Percentiles rank a stretch among this genome's conserved stretches.
These are phyloP conservation scores for Trifolium subterraneum DNA, from an alignment of 306 rosid species.

Conservation along the genomic window DNA sequence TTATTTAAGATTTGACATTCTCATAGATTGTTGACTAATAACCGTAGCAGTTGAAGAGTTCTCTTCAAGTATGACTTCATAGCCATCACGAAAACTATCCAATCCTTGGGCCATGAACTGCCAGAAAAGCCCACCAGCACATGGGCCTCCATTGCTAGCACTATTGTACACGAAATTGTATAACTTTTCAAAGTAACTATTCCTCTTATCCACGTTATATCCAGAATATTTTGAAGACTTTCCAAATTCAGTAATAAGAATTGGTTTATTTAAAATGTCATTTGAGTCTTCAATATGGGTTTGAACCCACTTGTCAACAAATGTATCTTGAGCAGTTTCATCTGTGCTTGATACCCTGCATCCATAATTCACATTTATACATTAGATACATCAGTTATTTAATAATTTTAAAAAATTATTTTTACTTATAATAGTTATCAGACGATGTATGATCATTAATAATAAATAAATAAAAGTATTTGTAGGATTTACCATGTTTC, in stretches of 20 bases:
- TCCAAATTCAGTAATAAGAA: slow-evolving; percentile 47
- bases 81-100: slow-evolving; percentile 34
- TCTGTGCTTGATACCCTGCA: slow-evolving; percentile 32
- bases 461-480: too few species aligned
- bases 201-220: slow-evolving; percentile 37
- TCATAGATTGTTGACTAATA: slow-evolving; percentile 38
- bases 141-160: slow-evolving; percentile 34
- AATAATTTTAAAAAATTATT: neutral
- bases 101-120: slow-evolving; percentile 42
- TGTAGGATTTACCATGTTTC: slow-evolving; percentile 44
- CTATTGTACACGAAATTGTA: slow-evolving; percentile 24
- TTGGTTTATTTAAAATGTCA: slow-evolving; percentile 34
- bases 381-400: too few species aligned
- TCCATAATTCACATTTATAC: neutral
- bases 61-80: slow-evolving; percentile 35
- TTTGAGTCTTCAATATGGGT: slow-evolving; percentile 39
- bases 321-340: slow-evolving; percentile 34
- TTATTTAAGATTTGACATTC: slow-evolving; percentile 10
- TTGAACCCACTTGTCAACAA: slow-evolving; percentile 46
- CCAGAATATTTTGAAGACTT: slow-evolving; percentile 41
- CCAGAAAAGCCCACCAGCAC: slow-evolving; percentile 50
- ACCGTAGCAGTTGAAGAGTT: slow-evolving; percentile 45
- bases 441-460: too few species aligned
- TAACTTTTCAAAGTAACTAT: slow-evolving; percentile 33
- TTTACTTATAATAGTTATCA: too few species aligned